Percentiles rank a stretch among this genome's conserved stretches.
Conservation (phyloP, 148 eudicot genomes). For the Heliosperma pusillum region DNA sequence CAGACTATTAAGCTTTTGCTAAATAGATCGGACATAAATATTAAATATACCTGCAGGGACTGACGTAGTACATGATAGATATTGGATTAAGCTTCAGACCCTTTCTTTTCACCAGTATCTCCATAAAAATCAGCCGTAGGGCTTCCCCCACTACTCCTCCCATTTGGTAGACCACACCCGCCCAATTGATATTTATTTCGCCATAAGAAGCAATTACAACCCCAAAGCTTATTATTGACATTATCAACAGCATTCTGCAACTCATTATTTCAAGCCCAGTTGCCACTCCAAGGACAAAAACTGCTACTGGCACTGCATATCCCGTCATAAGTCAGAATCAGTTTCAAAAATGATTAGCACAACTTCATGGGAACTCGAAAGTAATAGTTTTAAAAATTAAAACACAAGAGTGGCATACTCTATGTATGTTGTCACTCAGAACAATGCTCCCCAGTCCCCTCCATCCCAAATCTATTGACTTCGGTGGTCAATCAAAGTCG, state of each 20-base stretch:
- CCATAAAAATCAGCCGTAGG: slow-evolving; percentile 94
- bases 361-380: not conserved
- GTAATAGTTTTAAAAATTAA: not conserved
- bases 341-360: slow-evolving; percentile 9
- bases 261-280: slow-evolving; percentile 97
- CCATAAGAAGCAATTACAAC: slow-evolving; percentile 97
- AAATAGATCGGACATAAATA: not conserved
- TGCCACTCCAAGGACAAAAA: slow-evolving; percentile 88
- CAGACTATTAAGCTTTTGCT: not conserved
- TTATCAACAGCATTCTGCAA: slow-evolving; percentile 89
- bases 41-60: slow-evolving; percentile 85
- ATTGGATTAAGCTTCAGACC: slow-evolving; percentile 90
- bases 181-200: slow-evolving; percentile 80
- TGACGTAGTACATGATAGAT: slow-evolving; percentile 94
- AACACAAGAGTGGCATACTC: too few relatives aligned
- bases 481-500: too few relatives aligned
- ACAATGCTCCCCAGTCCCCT: too few relatives aligned
- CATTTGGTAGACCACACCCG: slow-evolving; percentile 99
- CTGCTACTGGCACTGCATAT: slow-evolving; percentile 95
- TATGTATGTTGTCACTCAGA: too few relatives aligned
- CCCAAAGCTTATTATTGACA: slow-evolving; percentile 94
- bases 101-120: slow-evolving; percentile 85
- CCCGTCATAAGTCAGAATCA: slow-evolving; percentile 22
- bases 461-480: too few relatives aligned
- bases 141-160: slow-evolving; percentile 99